A percentile compares a stretch with the other conserved stretches of the same genome.
phyloP scores from a whole-genome alignment of 768 basidiomycete species.

The Tricholoma matsutake region DNA sequence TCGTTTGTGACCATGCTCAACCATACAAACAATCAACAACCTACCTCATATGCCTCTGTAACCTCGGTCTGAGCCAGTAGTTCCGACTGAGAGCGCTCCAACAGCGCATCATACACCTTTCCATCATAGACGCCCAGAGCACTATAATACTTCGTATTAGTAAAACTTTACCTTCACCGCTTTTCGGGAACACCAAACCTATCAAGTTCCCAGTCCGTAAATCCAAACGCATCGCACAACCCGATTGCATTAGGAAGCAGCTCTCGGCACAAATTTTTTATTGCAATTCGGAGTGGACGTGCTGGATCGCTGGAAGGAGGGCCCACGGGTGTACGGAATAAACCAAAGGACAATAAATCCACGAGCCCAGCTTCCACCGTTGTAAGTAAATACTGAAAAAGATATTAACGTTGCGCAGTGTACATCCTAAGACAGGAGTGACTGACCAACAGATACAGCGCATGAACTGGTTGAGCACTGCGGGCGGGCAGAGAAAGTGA shows the following conservation, averaged over 20 bases:
- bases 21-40: slow-evolving; percentile 7
- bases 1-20: background rate
- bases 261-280: slow-evolving; percentile 45
- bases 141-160: slow-evolving; percentile 27
- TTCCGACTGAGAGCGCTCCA: slow-evolving; percentile 54
- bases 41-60: slow-evolving; percentile 55
- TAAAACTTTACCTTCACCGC: background rate
- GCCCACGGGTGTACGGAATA: slow-evolving; percentile 29
- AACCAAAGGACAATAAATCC: slow-evolving; percentile 56
- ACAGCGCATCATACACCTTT: slow-evolving; percentile 64
- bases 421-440: background rate
- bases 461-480: slow-evolving; percentile 29
- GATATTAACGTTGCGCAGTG: background rate
- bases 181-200: slow-evolving; percentile 37
- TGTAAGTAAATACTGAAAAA: slow-evolving; percentile 57
- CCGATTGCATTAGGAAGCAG: slow-evolving; percentile 65
- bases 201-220: slow-evolving; percentile 72
- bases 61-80: slow-evolving; percentile 55
- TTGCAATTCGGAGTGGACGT: slow-evolving; percentile 45
- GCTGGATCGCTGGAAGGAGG: slow-evolving; percentile 38
- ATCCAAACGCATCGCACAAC: slow-evolving; percentile 70
- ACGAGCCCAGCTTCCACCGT: slow-evolving; percentile 51
- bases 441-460: slow-evolving; percentile 46
- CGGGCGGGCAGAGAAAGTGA: slow-evolving; percentile 18
- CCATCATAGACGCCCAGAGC: slow-evolving; percentile 64